Conservation (phyloP, 305 asterid species). For the Andrographis paniculata region DNA sequence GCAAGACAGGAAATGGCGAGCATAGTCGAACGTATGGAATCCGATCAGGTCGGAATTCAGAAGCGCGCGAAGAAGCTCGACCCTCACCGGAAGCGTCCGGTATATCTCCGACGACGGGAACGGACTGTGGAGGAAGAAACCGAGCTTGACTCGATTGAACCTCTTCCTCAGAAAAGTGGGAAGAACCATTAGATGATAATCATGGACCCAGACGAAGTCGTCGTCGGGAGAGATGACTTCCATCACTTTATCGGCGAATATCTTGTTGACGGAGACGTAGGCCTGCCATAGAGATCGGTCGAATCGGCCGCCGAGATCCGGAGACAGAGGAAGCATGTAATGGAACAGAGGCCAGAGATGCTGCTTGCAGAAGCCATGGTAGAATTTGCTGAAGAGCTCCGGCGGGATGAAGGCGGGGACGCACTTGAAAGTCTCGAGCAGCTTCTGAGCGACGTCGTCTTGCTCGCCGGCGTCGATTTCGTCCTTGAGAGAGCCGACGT, state of each 20-base stretch:
- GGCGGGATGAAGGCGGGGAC: conserved; percentile 87
- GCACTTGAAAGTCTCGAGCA: conserved; percentile 73
- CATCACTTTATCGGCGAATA: conserved; percentile 89
- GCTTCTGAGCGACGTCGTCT: conserved; percentile 67
- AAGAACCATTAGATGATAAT: conserved; percentile 79
- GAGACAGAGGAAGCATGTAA: conserved; percentile 93
- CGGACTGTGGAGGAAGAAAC: conserved; percentile 34
- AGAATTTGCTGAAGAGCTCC: conserved; percentile 17
- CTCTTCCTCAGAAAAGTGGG: conserved; percentile 83
- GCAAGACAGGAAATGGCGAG: conserved; percentile 81
- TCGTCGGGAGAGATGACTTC: conserved; percentile 31
- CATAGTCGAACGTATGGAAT: conserved; percentile 84
- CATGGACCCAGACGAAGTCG: conserved; percentile 88
- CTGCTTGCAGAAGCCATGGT: conserved; percentile 2
- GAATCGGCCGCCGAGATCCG: conserved; percentile 85
- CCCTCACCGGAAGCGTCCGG: conserved; percentile 73
- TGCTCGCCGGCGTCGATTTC: conserved; percentile 53
- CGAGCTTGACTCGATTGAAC: conserved; percentile 76
- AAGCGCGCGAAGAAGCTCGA: conserved; percentile 67
- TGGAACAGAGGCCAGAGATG: conserved; percentile 39
- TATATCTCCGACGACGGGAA: too few species aligned
- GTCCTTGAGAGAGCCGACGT: conserved; percentile 72
- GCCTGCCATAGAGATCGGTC: conserved; percentile 86
- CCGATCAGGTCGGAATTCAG: conserved; percentile 81
- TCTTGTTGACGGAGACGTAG: conserved; percentile 79